Percentiles rank a stretch among this genome's conserved stretches.
phyloP scores from a whole-genome alignment of 768 basidiomycete genomes.

The button mushroom (Agaricus bisporus) region DNA sequence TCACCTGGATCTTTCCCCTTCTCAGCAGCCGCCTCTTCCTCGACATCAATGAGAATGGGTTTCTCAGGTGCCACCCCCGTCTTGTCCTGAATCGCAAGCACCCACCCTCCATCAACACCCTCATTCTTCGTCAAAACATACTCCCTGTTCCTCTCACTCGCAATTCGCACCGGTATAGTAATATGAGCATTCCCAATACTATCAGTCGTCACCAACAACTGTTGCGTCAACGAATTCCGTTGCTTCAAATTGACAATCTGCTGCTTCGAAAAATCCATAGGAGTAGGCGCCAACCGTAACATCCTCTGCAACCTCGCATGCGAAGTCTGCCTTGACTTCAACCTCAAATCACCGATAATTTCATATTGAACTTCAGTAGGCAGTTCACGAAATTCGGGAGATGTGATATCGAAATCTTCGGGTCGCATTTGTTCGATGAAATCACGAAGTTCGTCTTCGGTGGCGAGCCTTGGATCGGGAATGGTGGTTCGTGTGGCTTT shows the following conservation, averaged over 20 bases:
- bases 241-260: constrained; percentile 90
- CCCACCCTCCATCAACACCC: constrained; percentile 85
- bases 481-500: constrained; percentile 52
- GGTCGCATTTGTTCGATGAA: constrained; percentile 98
- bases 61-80: constrained; percentile 71
- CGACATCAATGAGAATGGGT: constrained; percentile 81
- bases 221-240: constrained; percentile 88
- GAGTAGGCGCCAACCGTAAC: constrained; percentile 70
- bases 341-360: constrained; percentile 90
- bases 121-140: constrained; percentile 95
- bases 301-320: constrained; percentile 89
- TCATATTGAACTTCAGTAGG: constrained; percentile 98
- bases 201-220: constrained; percentile 87
- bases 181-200: constrained; percentile 87
- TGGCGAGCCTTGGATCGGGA: constrained; percentile 91
- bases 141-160: constrained; percentile 90
- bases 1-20: constrained; percentile 50
- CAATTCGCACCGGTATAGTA: constrained; percentile 88
- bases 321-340: constrained; percentile 93
- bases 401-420: constrained; percentile 89
- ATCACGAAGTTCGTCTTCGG: constrained; percentile 86
- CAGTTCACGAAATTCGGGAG: constrained; percentile 83
- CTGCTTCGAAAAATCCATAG: constrained; percentile 93
- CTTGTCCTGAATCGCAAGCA: constrained; percentile 86
- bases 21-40: constrained; percentile 33